Conservation (phyloP, 495 filamentous ascomycete genomes). For the Trichoderma virens region DNA sequence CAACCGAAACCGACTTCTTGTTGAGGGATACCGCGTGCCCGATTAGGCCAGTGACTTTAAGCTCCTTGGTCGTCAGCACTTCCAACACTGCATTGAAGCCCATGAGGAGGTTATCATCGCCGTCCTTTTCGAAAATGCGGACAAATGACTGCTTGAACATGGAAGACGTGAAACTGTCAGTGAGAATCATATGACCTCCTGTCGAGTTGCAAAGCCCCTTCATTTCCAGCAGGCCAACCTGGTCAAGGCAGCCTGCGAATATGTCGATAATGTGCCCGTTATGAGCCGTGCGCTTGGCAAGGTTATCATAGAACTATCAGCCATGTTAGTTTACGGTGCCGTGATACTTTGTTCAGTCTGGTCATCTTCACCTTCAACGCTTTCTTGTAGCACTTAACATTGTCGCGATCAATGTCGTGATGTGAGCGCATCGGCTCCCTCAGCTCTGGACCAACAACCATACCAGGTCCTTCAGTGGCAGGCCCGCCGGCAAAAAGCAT, state of each 20-base stretch:
- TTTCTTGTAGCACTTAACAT: conserved; percentile 99
- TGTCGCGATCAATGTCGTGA: conserved; percentile 97
- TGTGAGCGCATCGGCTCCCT: conserved; percentile 97
- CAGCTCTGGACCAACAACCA: conserved; percentile 95
- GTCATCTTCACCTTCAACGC: conserved; percentile 70
- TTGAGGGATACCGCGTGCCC: conserved; percentile 94
- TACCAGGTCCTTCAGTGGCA: conserved; percentile 91
- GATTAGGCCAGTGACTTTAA: conserved; percentile 97
- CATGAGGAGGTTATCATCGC: conserved; percentile 89
- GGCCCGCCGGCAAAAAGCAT: conserved; percentile 97
- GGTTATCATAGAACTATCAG: conserved; percentile 83
- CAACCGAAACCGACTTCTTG: conserved; percentile 95
- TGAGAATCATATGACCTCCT: conserved; percentile 96
- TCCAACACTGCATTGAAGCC: conserved; percentile 97
- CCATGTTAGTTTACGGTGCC: conserved; percentile 21
- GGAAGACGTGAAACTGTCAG: conserved; percentile 97
- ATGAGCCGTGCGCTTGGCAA: conserved; percentile 93
- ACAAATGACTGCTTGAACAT: conserved; percentile 99
- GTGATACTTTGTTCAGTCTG: background rate
- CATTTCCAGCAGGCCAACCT: conserved; percentile 98
- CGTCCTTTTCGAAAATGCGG: conserved; percentile 95
- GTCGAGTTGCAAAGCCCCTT: conserved; percentile 95
- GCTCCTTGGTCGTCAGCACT: conserved; percentile 93
- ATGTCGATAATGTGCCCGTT: conserved; percentile 98
- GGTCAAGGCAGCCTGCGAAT: conserved; percentile 96